phyloP scores from a whole-genome alignment of 257 asterid genomes.

The Datura wrightii region DNA sequence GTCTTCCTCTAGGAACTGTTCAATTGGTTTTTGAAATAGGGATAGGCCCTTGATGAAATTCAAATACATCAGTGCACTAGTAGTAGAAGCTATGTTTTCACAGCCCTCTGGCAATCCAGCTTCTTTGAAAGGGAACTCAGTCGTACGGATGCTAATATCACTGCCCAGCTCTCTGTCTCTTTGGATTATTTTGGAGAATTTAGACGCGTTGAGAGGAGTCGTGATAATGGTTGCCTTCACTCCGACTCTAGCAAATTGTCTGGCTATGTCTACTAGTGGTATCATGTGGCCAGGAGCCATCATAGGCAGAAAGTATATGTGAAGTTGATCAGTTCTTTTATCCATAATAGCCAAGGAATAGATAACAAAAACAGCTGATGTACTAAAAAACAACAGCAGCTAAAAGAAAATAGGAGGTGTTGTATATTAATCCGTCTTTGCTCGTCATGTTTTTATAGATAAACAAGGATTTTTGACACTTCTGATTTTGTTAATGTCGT shows the following conservation, averaged over 20 bases:
- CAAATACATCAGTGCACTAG: constrained; percentile 36
- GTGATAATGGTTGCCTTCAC: constrained; percentile 47
- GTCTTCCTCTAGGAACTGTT: constrained; percentile 31
- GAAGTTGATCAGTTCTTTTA: constrained; percentile 36
- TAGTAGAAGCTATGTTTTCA: constrained; percentile 44
- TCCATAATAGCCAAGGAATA: constrained; percentile 26
- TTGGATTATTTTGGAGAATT: constrained; percentile 38
- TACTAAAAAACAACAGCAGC: background rate
- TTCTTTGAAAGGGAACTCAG: constrained; percentile 41
- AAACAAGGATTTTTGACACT: background rate
- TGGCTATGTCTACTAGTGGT: constrained; percentile 50
- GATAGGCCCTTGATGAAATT: constrained; percentile 28
- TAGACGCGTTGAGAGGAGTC: constrained; percentile 39
- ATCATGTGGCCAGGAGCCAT: constrained; percentile 59
- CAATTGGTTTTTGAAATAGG: constrained; percentile 39
- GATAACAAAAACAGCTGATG: background rate
- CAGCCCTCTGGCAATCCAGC: constrained; percentile 50
- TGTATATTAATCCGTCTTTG: background rate
- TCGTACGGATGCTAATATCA: constrained; percentile 35
- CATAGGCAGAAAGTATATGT: constrained; percentile 43
- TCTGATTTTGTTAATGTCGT: background rate
- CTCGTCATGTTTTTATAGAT: background rate
- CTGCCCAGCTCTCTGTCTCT: constrained; percentile 35
- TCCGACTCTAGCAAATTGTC: constrained; percentile 38
- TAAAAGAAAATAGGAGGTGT: background rate